Conservation (phyloP, 257 asterid genomes). For the Solanum bulbocastanum region DNA sequence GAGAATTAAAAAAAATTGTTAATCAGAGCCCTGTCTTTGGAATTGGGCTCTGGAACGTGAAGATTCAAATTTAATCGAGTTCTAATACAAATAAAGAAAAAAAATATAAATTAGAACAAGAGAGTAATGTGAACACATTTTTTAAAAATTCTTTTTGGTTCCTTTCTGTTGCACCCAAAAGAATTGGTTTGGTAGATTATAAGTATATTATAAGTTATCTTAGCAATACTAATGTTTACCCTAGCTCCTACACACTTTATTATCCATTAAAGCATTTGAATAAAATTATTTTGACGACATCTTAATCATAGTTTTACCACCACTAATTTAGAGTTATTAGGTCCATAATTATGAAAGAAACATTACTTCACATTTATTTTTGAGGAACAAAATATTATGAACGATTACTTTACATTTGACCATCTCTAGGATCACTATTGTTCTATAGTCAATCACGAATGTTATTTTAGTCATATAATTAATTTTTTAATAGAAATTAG, state of each 20-base stretch:
- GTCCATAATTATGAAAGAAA: neutral
- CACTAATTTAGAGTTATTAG: neutral
- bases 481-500: too few relatives aligned
- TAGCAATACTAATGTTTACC: neutral
- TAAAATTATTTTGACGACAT: neutral
- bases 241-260: neutral
- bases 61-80: too few relatives aligned
- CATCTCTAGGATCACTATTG: neutral
- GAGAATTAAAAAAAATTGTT: too few relatives aligned
- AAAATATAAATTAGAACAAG: too few relatives aligned
- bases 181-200: neutral
- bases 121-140: neutral
- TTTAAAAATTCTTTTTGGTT: neutral
- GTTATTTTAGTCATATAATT: neutral
- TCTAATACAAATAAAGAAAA: rapidly evolving
- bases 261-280: neutral
- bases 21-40: too few relatives aligned
- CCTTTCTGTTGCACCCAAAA: neutral
- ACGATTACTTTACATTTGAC: neutral
- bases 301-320: neutral
- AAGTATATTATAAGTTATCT: neutral
- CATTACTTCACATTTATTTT: neutral
- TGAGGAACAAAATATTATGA: neutral
- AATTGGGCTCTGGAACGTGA: too few relatives aligned
- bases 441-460: neutral